Conservation (phyloP, 2,329 filamentous ascomycete genomes). For the Keithomyces neogunnii region DNA sequence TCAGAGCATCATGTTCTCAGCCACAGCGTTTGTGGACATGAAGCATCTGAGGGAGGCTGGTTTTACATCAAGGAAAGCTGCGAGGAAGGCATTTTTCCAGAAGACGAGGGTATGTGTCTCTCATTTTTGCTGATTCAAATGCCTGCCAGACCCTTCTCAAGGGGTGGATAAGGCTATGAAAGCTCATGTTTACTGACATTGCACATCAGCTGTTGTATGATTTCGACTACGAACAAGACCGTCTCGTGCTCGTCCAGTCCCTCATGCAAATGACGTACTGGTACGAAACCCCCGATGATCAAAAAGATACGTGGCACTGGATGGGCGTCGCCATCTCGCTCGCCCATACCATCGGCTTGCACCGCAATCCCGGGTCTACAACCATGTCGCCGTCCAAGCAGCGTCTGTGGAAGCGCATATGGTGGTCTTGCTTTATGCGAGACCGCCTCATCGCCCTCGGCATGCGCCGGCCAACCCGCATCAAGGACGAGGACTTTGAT, state of each 20-base stretch:
- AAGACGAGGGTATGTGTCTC: conserved; percentile 63
- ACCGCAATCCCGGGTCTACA: conserved; percentile 72
- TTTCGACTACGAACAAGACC: conserved; percentile 89
- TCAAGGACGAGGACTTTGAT: conserved; percentile 89
- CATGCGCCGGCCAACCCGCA: conserved; percentile 85
- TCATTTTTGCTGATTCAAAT: background rate
- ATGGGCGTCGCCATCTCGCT: conserved; percentile 93
- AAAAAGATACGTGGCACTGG: conserved; percentile 98
- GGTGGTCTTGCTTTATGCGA: conserved; percentile 97
- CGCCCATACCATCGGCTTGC: conserved; percentile 86
- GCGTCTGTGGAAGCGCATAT: conserved; percentile 87
- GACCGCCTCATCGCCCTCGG: conserved; percentile 87
- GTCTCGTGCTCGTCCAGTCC: conserved; percentile 80
- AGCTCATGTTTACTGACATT: conserved; percentile 10
- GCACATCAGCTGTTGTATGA: conserved; percentile 68
- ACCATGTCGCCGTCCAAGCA: conserved; percentile 66
- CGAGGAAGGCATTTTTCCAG: conserved; percentile 81
- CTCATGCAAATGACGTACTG: conserved; percentile 92
- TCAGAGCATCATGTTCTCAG: conserved; percentile 92
- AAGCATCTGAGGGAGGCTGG: conserved; percentile 68
- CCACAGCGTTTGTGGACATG: conserved; percentile 80
- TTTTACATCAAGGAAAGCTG: conserved; percentile 68
- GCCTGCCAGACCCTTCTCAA: too few species aligned
- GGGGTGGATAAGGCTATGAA: too few species aligned
- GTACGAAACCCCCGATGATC: conserved; percentile 94